Evolutionary conservation across 371 early-diverging fungal species (phyloP).

Genomic region (Dentiscutata heterogama): DNA sequence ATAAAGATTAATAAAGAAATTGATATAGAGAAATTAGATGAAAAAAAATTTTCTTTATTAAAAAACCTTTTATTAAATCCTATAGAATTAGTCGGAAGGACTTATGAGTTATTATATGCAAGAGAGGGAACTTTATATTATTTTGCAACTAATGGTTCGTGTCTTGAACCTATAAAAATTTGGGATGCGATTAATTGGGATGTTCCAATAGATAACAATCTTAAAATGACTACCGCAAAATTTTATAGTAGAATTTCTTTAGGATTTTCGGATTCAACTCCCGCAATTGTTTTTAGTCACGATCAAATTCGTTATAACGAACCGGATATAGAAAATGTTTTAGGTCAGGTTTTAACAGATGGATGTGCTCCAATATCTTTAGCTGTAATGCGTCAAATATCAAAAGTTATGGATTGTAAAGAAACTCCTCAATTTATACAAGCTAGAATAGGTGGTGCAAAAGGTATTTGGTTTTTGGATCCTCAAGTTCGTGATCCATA

Average conservation of each 20-base stretch:
- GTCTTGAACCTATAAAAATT: conserved; percentile 50
- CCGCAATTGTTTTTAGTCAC: conserved; percentile 55
- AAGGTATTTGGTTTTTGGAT: conserved; percentile 61
- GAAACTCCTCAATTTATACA: conserved; percentile 61
- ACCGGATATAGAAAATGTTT: conserved; percentile 45
- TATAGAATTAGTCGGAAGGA: conserved; percentile 45
- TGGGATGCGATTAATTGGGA: conserved; percentile 60
- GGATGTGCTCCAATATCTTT: conserved; percentile 63
- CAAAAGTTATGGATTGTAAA: conserved; percentile 53
- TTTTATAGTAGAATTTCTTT: conserved; percentile 60
- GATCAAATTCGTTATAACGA: conserved; percentile 53
- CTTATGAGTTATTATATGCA: conserved; percentile 46
- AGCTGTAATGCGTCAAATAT: conserved; percentile 58
- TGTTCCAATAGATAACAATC: conserved; percentile 58
- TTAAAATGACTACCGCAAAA: conserved; percentile 57
- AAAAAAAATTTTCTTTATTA: neutral
- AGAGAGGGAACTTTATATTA: conserved; percentile 46
- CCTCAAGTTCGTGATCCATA: conserved; percentile 52
- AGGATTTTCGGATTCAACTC: conserved; percentile 60
- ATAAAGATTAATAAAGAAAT: conserved; percentile 33
- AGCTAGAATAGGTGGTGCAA: conserved; percentile 64
- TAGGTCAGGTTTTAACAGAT: conserved; percentile 60
- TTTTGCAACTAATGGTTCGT: conserved; percentile 56
- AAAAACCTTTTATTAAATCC: conserved; percentile 47
- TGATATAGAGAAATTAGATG: neutral